These are phyloP conservation scores for Mucor piriformis DNA, from an alignment of 371 early-diverging fungal genomes.

Conservation along the genomic window DNA sequence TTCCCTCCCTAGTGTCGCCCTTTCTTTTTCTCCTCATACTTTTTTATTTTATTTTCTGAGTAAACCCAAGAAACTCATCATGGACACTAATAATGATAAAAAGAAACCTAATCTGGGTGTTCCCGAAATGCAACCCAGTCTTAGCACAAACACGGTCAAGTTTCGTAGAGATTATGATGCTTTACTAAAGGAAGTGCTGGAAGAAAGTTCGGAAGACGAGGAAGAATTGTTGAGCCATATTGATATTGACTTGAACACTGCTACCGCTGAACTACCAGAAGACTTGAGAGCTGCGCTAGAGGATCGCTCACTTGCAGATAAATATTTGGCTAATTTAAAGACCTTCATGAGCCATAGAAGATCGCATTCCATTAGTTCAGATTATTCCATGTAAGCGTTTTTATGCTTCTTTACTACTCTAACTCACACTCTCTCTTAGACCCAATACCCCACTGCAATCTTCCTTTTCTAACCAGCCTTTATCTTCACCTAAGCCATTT, in stretches of 20 bases:
- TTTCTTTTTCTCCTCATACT: no score
- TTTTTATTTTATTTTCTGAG: no score
- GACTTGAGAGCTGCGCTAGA: slow-evolving; percentile 59
- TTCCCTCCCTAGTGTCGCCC: no score
- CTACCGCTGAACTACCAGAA: slow-evolving; percentile 52
- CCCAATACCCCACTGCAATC: slow-evolving; percentile 47
- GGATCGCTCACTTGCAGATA: slow-evolving; percentile 51
- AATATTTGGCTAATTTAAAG: slow-evolving; percentile 51
- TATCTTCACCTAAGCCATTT: slow-evolving; percentile 33
- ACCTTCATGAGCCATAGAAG: slow-evolving; percentile 54
- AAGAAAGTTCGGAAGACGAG: slow-evolving; percentile 52
- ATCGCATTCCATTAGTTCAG: slow-evolving; percentile 47
- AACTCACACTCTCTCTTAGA: slow-evolving; percentile 27
- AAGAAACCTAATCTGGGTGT: slow-evolving; percentile 1
- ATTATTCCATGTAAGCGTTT: slow-evolving; percentile 39
- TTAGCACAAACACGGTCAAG: slow-evolving; percentile 37
- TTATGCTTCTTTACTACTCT: not conserved
- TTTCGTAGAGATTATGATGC: slow-evolving; percentile 62
- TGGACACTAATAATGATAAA: slow-evolving; percentile 3
- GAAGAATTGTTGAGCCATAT: slow-evolving; percentile 29
- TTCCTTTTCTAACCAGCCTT: slow-evolving; percentile 36
- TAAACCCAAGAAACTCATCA: no score
- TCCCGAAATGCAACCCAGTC: slow-evolving; percentile 38
- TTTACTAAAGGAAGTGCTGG: slow-evolving; percentile 62
- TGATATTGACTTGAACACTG: slow-evolving; percentile 47